These are phyloP conservation scores for Psilocybe cyanescens DNA, from an alignment of 768 basidiomycete species.

Conservation along the genomic window DNA sequence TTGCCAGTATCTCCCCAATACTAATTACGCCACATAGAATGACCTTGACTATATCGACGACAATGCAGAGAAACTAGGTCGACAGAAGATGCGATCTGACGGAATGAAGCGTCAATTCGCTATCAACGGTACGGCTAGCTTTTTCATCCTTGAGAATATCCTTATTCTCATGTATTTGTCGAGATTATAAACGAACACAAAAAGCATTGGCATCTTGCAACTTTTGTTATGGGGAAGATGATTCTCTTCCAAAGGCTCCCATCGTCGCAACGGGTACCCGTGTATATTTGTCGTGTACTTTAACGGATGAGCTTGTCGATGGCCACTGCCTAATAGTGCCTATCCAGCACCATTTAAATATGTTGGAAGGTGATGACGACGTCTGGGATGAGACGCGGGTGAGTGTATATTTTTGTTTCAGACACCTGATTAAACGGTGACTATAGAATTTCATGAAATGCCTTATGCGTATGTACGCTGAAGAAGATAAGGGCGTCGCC, in stretches of 20 bases:
- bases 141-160: neutral
- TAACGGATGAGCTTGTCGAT: conserved; percentile 83
- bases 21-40: conserved; percentile 48
- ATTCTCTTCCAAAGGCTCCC: conserved; percentile 85
- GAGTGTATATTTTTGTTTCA: conserved; percentile 28
- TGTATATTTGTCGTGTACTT: conserved; percentile 88
- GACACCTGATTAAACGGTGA: neutral
- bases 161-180: neutral
- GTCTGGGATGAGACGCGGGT: conserved; percentile 98
- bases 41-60: conserved; percentile 96
- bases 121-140: conserved; percentile 72
- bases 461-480: conserved; percentile 92
- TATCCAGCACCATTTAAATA: conserved; percentile 89
- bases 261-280: conserved; percentile 91
- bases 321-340: conserved; percentile 97
- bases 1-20: neutral
- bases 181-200: conserved; percentile 96
- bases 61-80: conserved; percentile 89
- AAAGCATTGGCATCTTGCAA: conserved; percentile 84
- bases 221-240: conserved; percentile 93
- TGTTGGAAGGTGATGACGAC: conserved; percentile 94
- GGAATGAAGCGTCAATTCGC: conserved; percentile 98
- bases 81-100: conserved; percentile 95
- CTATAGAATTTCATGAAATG: conserved; percentile 84
- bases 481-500: conserved; percentile 90